These are phyloP conservation scores for Pisolithus orientalis DNA, from an alignment of 768 basidiomycete genomes.

Conservation along the genomic window DNA sequence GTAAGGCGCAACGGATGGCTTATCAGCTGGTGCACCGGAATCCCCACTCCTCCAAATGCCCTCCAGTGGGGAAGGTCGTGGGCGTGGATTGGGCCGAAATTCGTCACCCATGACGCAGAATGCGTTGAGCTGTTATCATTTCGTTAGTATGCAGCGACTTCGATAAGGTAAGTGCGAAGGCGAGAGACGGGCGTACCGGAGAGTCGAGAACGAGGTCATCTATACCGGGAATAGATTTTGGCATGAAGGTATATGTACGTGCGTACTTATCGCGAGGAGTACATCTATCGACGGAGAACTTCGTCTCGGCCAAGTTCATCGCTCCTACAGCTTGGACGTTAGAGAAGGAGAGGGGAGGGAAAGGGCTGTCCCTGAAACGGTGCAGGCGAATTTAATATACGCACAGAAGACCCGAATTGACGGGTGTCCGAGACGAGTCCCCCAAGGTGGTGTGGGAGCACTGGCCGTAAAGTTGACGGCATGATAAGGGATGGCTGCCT, in stretches of 20 bases:
- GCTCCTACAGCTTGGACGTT: background rate
- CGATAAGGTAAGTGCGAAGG: background rate
- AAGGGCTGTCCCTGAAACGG: background rate
- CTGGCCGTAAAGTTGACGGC: background rate
- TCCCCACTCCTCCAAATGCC: background rate
- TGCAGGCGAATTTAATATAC: background rate
- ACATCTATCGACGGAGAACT: slow-evolving; percentile 26
- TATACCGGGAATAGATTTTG: slow-evolving; percentile 27
- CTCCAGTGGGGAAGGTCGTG: slow-evolving; percentile 9
- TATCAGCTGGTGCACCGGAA: background rate
- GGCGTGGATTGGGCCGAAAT: slow-evolving; percentile 2
- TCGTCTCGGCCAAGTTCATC: slow-evolving; percentile 29
- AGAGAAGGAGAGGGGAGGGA: no score
- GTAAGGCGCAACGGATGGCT: background rate
- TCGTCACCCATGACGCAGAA: slow-evolving; percentile 18
- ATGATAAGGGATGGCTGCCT: background rate
- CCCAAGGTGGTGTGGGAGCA: background rate
- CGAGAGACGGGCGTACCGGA: slow-evolving; percentile 13
- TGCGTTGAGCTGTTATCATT: slow-evolving; percentile 15
- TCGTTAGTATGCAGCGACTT: background rate
- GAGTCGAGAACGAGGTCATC: slow-evolving; percentile 25
- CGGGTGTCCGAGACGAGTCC: background rate
- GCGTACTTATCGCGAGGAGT: slow-evolving; percentile 22
- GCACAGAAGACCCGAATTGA: background rate
- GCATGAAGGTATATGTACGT: slow-evolving; percentile 26